These are phyloP conservation scores for Mycena indigotica DNA, from an alignment of 768 basidiomycete genomes.

Conservation along the genomic window DNA sequence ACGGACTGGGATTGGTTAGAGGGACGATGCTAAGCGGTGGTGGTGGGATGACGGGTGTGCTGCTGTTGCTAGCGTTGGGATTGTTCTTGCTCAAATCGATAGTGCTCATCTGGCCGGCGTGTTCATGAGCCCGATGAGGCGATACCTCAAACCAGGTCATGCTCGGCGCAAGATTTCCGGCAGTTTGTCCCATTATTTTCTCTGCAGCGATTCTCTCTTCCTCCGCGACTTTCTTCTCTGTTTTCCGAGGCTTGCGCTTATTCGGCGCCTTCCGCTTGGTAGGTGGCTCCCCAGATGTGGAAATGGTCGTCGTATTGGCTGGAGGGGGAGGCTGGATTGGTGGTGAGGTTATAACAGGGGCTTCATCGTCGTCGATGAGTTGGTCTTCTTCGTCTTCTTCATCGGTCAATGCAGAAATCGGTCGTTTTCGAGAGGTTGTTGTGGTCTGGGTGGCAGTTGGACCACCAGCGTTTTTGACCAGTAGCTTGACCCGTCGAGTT, in stretches of 20 bases:
- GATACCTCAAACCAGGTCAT: constrained; percentile 46
- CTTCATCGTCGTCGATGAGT: constrained; percentile 74
- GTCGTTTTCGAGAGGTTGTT: constrained; percentile 24
- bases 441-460: constrained; percentile 16
- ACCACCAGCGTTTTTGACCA: constrained; percentile 34
- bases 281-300: constrained; percentile 34
- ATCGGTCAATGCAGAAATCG: constrained; percentile 33
- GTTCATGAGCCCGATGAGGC: constrained; percentile 41
- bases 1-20: constrained; percentile 26
- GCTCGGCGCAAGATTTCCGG: constrained; percentile 42
- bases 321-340: constrained; percentile 25
- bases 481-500: constrained; percentile 51
- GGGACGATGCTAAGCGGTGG: constrained; percentile 16
- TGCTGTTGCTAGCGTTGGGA: too few relatives aligned
- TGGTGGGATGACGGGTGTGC: too few relatives aligned
- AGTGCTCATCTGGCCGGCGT: constrained; percentile 32
- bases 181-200: constrained; percentile 28
- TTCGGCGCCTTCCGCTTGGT: constrained; percentile 53
- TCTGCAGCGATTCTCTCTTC: constrained; percentile 49
- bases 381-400: constrained; percentile 71
- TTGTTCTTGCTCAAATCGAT: constrained; percentile 12
- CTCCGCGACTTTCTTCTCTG: constrained; percentile 46
- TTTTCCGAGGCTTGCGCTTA: constrained; percentile 58
- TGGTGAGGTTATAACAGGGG: constrained; percentile 11
- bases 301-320: too few relatives aligned